phyloP scores from a whole-genome alignment of 202 grass and related monocot genomes.

The Schoenoplectus triqueter region DNA sequence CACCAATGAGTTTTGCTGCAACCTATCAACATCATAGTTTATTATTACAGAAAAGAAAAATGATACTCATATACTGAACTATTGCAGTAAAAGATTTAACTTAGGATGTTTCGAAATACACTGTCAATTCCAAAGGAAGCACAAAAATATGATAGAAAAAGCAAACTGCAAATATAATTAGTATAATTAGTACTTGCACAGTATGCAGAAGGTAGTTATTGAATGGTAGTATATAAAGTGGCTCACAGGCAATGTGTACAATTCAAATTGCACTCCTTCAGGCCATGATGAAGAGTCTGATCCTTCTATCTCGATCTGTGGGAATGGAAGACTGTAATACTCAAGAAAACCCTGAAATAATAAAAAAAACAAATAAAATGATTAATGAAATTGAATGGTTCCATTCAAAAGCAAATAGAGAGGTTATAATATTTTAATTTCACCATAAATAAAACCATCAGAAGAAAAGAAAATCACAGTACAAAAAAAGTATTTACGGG shows the following conservation, averaged over 20 bases:
- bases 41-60: conserved; percentile 5
- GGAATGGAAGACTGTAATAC: conserved; percentile 55
- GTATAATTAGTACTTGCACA: background rate
- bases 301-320: conserved; percentile 33
- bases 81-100: background rate
- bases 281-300: conserved; percentile 39
- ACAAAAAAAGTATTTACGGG: background rate
- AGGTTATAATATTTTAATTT: background rate
- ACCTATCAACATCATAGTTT: conserved; percentile 25
- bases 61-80: background rate
- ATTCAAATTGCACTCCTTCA: conserved; percentile 55
- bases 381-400: conserved; percentile 13
- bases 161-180: background rate
- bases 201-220: background rate
- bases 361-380: background rate
- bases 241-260: conserved; percentile 67
- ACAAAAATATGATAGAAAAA: background rate
- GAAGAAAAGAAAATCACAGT: no score
- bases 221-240: background rate
- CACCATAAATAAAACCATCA: background rate
- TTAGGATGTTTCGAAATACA: background rate
- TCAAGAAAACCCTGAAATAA: conserved; percentile 54
- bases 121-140: background rate
- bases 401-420: background rate
- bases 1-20: conserved; percentile 37